These are phyloP conservation scores for Monosporozyma yasuniensis DNA, from an alignment of 805 yeast genomes.

Conservation along the genomic window DNA sequence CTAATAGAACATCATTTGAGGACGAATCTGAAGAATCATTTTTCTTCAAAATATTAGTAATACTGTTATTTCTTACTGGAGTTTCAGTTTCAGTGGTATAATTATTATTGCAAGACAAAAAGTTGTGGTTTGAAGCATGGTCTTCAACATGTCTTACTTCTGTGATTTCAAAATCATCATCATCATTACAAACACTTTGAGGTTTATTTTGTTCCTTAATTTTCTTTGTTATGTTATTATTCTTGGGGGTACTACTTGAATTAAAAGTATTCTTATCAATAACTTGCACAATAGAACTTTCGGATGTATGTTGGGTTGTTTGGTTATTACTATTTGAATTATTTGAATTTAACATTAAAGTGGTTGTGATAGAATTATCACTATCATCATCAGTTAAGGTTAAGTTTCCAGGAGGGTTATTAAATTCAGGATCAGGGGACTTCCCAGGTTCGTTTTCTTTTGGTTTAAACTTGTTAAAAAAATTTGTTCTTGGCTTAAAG, in stretches of 20 bases:
- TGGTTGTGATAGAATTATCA: slow-evolving; percentile 17
- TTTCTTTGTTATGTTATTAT: neutral
- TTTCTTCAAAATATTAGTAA: neutral
- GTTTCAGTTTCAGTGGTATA: neutral
- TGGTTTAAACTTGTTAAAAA: slow-evolving; percentile 23
- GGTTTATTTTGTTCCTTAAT: neutral
- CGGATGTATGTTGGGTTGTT: neutral
- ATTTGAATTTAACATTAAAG: slow-evolving; percentile 7
- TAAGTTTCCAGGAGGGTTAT: neutral
- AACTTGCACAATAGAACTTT: neutral
- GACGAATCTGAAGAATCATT: slow-evolving; percentile 4
- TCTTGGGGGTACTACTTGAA: neutral
- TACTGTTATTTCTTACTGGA: neutral
- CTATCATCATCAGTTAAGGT: slow-evolving; percentile 9
- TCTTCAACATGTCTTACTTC: slow-evolving; percentile 29
- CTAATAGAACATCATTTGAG: slow-evolving; percentile 32
- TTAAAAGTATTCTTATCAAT: neutral
- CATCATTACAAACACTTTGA: slow-evolving; percentile 3
- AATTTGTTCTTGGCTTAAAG: slow-evolving; percentile 28
- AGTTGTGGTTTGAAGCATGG: neutral
- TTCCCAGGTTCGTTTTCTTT: slow-evolving; percentile 7
- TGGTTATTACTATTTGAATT: neutral
- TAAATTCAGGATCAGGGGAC: neutral
- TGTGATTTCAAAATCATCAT: slow-evolving; percentile 35
- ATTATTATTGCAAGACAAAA: neutral